phyloP scores from a whole-genome alignment of 2,329 filamentous ascomycete genomes.

The Pseudocercospora cruenta region DNA sequence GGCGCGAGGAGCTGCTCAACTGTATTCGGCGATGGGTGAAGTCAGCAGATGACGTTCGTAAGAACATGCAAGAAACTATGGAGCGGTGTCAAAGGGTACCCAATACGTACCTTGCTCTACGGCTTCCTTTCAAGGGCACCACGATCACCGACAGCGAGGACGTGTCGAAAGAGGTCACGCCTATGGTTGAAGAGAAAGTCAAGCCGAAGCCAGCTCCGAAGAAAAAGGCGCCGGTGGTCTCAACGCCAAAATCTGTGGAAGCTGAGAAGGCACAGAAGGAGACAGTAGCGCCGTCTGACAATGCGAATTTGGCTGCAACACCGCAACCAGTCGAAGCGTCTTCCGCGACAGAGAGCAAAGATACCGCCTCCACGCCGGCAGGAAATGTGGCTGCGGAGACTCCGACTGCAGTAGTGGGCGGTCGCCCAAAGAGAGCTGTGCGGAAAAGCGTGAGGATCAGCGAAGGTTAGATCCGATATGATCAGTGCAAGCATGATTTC shows the following conservation, averaged over 20 bases:
- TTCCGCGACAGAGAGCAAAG: neutral
- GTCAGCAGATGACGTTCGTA: slow-evolving; percentile 55
- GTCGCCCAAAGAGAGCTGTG: slow-evolving; percentile 31
- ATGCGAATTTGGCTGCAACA: slow-evolving; percentile 15
- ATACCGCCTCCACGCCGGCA: neutral
- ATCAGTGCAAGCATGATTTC: neutral
- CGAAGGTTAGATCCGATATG: slow-evolving; percentile 27
- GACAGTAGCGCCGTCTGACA: slow-evolving; percentile 23
- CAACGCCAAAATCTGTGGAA: slow-evolving; percentile 17
- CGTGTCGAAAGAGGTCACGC: slow-evolving; percentile 34
- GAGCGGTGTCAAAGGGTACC: slow-evolving; percentile 59
- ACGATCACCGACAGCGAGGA: slow-evolving; percentile 25
- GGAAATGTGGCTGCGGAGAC: slow-evolving; percentile 12
- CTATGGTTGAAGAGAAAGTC: slow-evolving; percentile 26
- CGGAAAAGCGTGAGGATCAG: slow-evolving; percentile 40
- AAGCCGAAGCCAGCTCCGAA: slow-evolving; percentile 24
- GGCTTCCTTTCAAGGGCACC: slow-evolving; percentile 50
- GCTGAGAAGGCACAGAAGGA: slow-evolving; percentile 27
- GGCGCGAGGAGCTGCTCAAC: slow-evolving; percentile 57
- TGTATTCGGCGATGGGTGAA: slow-evolving; percentile 61
- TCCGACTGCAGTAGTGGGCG: slow-evolving; percentile 21
- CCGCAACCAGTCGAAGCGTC: slow-evolving; percentile 6
- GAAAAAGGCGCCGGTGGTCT: slow-evolving; percentile 23
- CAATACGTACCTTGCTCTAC: slow-evolving; percentile 59
- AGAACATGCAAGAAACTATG: slow-evolving; percentile 62